phyloP scores from a whole-genome alignment of 352 stramenopile species.

The Pythium plurisporium region DNA sequence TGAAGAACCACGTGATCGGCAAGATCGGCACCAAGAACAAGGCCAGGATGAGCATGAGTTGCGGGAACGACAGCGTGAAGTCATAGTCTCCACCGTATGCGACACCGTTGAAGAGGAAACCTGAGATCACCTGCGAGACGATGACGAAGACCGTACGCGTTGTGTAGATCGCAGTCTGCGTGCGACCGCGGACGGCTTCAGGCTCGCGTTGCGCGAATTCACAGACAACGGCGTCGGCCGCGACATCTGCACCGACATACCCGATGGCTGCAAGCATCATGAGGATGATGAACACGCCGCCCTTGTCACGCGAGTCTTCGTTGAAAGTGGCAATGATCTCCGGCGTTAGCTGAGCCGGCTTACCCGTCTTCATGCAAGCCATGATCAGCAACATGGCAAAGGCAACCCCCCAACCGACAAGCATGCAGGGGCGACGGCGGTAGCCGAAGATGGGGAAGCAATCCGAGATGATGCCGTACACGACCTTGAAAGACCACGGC shows the following conservation, averaged over 20 bases:
- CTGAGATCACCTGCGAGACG: conserved; percentile 22
- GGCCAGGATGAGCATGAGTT: conserved; percentile 24
- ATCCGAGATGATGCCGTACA: conserved; percentile 27
- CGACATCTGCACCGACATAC: conserved; percentile 25
- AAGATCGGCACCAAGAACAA: conserved; percentile 18
- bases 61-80: conserved; percentile 22
- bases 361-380: conserved; percentile 13
- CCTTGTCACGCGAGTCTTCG: conserved; percentile 16
- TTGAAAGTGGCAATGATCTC: conserved; percentile 14
- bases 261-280: conserved; percentile 29
- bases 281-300: conserved; percentile 27
- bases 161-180: conserved; percentile 16
- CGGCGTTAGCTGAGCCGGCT: conserved; percentile 9
- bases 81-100: conserved; percentile 19
- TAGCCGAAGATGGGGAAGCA: conserved; percentile 30
- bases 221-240: conserved; percentile 14
- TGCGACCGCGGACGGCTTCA: conserved; percentile 15
- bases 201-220: conserved; percentile 16
- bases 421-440: conserved; percentile 33
- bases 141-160: conserved; percentile 20
- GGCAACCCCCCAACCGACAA: conserved; percentile 28
- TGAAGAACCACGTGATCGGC: conserved; percentile 22
- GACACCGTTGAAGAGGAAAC: conserved; percentile 24
- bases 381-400: conserved; percentile 21
- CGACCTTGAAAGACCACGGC: conserved; percentile 32